Percentiles rank a stretch among this genome's conserved stretches.
These are phyloP conservation scores for Diaporthe sp. DNA, from an alignment of 2,329 filamentous ascomycete genomes.

Conservation along the genomic window DNA sequence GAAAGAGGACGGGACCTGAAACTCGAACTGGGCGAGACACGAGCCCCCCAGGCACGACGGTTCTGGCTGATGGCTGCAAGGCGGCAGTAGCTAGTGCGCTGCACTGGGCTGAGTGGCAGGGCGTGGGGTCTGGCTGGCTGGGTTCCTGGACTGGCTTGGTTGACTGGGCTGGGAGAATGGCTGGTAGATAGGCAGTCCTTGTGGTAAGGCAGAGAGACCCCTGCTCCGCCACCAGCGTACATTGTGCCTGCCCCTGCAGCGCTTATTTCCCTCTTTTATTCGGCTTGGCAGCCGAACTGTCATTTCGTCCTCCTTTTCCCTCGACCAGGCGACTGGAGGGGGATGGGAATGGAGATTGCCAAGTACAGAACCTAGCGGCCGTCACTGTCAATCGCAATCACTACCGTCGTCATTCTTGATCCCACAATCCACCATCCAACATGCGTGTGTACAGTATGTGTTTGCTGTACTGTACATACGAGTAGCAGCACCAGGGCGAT, in stretches of 20 bases:
- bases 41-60: not conserved
- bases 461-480: not conserved
- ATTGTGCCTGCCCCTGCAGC: conserved; percentile 23
- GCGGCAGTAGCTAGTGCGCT: not conserved
- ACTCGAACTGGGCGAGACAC: conserved; percentile 14
- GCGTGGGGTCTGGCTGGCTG: not conserved
- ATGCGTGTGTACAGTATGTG: too few relatives aligned
- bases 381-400: conserved; percentile 26
- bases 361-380: conserved; percentile 16
- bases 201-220: conserved; percentile 17
- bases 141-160: not conserved
- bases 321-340: conserved; percentile 8
- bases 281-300: conserved; percentile 31
- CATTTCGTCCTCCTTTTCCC: conserved; percentile 30
- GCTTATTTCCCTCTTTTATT: conserved; percentile 31
- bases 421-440: conserved; percentile 8
- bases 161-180: not conserved
- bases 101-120: not conserved
- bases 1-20: conserved; percentile 25
- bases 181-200: too few relatives aligned
- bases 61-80: conserved; percentile 7
- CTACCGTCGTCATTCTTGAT: conserved; percentile 21
- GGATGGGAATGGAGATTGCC: conserved; percentile 28
- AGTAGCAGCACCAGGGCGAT: not conserved
- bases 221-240: conserved; percentile 5